phyloP scores from a whole-genome alignment of 768 basidiomycete genomes.

The Kondoa malvinella region DNA sequence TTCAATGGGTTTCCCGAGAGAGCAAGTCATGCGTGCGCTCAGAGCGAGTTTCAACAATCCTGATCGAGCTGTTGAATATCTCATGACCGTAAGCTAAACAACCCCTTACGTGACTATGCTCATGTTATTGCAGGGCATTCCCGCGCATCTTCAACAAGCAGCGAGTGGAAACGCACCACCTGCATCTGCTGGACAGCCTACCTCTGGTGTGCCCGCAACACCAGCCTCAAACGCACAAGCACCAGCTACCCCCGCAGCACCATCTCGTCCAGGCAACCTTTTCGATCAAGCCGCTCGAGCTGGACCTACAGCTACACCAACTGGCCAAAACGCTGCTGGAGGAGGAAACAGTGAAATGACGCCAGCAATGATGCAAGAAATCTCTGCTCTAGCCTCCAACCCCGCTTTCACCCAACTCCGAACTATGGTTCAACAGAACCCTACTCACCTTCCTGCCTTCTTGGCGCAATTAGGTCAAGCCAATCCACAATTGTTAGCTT shows the following conservation, averaged over 20 bases:
- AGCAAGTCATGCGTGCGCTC: slow-evolving; percentile 66
- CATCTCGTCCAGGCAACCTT: slow-evolving; percentile 29
- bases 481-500: slow-evolving; percentile 54
- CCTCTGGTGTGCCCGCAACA: slow-evolving; percentile 16
- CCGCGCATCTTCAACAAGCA: slow-evolving; percentile 42
- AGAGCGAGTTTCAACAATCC: slow-evolving; percentile 94
- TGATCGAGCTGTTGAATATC: slow-evolving; percentile 92
- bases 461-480: slow-evolving; percentile 59
- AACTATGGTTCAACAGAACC: slow-evolving; percentile 56
- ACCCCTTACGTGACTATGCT: slow-evolving; percentile 10
- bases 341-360: slow-evolving; percentile 30
- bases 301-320: slow-evolving; percentile 27
- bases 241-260: slow-evolving; percentile 47
- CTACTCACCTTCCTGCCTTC: slow-evolving; percentile 55
- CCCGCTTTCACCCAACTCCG: slow-evolving; percentile 59
- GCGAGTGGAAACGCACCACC: slow-evolving; percentile 26
- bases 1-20: slow-evolving; percentile 84
- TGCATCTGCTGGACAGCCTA: slow-evolving; percentile 25
- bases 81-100: slow-evolving; percentile 55
- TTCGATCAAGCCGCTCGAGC: slow-evolving; percentile 27
- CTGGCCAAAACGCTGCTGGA: slow-evolving; percentile 29
- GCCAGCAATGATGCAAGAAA: slow-evolving; percentile 29
- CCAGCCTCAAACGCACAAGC: slow-evolving; percentile 46
- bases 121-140: slow-evolving; percentile 50
- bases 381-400: slow-evolving; percentile 40